Evolutionary conservation across 768 basidiomycete genomes (phyloP).

Genomic region (Phallus indusiatus): DNA sequence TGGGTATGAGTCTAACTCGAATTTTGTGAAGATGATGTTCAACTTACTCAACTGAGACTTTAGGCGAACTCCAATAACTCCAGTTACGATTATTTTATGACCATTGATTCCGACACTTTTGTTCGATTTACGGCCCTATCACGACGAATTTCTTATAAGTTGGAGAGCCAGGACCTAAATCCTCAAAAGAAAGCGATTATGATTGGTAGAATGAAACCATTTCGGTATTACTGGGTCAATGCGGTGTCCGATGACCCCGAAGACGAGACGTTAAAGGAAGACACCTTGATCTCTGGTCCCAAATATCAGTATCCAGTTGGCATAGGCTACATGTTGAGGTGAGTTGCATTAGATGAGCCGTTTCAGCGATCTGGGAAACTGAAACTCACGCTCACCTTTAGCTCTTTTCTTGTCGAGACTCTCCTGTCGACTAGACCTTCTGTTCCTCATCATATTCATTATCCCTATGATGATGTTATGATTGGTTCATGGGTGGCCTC

Average conservation of each 20-base stretch:
- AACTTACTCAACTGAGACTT: background rate
- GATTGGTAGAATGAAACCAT: background rate
- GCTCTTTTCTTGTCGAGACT: background rate
- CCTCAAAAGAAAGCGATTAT: background rate
- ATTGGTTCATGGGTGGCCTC: background rate
- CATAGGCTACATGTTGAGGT: background rate
- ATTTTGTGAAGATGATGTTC: no score
- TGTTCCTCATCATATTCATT: constrained; percentile 1
- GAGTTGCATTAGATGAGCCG: background rate
- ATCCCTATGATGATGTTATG: background rate
- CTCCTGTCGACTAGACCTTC: background rate
- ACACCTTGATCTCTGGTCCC: background rate
- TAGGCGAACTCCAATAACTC: background rate
- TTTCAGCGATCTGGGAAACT: background rate
- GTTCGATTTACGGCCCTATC: background rate
- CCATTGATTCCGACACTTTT: background rate
- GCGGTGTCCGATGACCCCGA: background rate
- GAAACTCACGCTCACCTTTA: background rate
- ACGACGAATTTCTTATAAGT: background rate
- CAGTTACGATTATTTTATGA: constrained; percentile 1
- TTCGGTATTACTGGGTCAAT: background rate
- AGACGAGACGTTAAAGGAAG: background rate
- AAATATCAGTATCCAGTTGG: background rate
- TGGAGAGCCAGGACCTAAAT: background rate
- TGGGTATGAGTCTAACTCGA: background rate